Percentiles rank a stretch among this genome's conserved stretches.
Conservation (phyloP, 495 filamentous ascomycete genomes). For the Daldinia grandis region DNA sequence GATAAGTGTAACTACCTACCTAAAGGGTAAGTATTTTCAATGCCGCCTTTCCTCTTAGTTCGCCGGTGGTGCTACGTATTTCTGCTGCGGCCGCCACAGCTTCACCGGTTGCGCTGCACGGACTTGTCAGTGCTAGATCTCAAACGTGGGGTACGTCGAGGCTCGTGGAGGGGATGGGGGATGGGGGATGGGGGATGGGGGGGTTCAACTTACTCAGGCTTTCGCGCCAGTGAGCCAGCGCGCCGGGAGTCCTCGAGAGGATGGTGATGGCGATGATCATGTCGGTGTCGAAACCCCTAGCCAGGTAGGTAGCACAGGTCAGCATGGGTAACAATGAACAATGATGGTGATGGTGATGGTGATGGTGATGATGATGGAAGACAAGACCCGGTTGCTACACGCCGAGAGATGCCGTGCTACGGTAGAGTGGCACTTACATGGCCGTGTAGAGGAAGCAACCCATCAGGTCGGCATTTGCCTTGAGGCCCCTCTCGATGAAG, state of each 20-base stretch:
- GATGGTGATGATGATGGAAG: neutral
- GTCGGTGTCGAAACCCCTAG: conserved; percentile 41
- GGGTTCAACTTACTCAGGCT: conserved; percentile 39
- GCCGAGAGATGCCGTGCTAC: neutral
- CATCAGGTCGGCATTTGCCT: conserved; percentile 67
- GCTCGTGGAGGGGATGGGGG: neutral
- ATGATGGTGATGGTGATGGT: neutral
- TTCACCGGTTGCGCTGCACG: conserved; percentile 43
- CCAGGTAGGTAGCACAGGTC: neutral
- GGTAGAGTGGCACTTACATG: conserved; percentile 47
- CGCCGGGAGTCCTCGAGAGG: conserved; percentile 41
- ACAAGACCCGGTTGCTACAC: neutral
- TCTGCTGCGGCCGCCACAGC: conserved; percentile 43
- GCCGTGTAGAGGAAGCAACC: conserved; percentile 64
- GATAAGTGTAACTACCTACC: too few species aligned
- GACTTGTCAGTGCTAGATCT: conserved; percentile 12
- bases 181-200: neutral
- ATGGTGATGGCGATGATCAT: conserved; percentile 44
- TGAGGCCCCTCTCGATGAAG: conserved; percentile 57
- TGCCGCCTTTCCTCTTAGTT: conserved; percentile 23
- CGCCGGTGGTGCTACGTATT: conserved; percentile 36
- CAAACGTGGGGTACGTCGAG: neutral
- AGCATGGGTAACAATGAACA: too few species aligned
- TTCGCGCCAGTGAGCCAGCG: conserved; percentile 48
- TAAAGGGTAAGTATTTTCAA: too few species aligned